Evolutionary conservation across 2,329 filamentous ascomycete genomes (phyloP).

Genomic region (Saccharata proteae): DNA sequence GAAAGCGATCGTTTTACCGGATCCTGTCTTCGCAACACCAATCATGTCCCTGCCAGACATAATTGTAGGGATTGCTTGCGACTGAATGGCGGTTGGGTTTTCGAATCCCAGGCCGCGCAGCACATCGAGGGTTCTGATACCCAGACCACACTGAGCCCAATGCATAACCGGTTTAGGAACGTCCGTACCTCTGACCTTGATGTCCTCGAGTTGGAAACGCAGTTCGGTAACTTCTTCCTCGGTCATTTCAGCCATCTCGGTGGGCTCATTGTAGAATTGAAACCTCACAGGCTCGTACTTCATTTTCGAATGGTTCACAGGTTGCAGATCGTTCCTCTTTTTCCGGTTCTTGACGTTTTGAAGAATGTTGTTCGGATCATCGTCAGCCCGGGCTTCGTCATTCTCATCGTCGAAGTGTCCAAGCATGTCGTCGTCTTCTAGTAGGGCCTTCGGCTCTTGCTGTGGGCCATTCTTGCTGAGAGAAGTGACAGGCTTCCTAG

Average conservation of each 20-base stretch:
- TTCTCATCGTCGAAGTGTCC: conserved; percentile 51
- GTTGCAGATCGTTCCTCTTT: conserved; percentile 94
- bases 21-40: conserved; percentile 93
- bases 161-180: conserved; percentile 90
- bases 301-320: conserved; percentile 74
- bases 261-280: conserved; percentile 87
- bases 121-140: conserved; percentile 75
- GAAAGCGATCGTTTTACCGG: conserved; percentile 94
- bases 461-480: conserved; percentile 37
- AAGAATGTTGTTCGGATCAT: conserved; percentile 42
- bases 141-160: conserved; percentile 90
- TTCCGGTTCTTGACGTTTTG: conserved; percentile 51
- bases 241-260: conserved; percentile 69
- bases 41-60: conserved; percentile 96
- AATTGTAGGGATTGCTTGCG: conserved; percentile 85
- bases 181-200: conserved; percentile 67
- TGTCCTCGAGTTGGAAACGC: conserved; percentile 80
- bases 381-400: conserved; percentile 16
- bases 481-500: conserved; percentile 19
- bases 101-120: conserved; percentile 73
- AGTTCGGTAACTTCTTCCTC: conserved; percentile 74
- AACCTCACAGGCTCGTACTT: conserved; percentile 80
- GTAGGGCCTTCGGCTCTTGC: conserved; percentile 66
- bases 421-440: conserved; percentile 71
- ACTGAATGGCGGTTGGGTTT: conserved; percentile 84